Conservation (phyloP, 176 grass and related monocot genomes). For the Metroxylon sagu region DNA sequence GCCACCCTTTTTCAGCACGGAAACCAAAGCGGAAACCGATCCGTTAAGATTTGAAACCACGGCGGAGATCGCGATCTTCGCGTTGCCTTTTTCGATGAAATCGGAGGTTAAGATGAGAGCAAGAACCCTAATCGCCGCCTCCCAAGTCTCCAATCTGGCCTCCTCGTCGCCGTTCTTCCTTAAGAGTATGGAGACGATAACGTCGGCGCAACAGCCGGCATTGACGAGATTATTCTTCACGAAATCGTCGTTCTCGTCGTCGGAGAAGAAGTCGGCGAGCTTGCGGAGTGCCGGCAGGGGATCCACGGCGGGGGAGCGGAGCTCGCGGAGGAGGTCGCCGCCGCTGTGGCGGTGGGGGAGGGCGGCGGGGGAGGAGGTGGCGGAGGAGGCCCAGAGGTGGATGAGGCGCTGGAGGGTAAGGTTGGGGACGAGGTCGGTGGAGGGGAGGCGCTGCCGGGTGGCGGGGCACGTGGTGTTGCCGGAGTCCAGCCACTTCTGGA, state of each 20-base stretch:
- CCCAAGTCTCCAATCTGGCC: background rate
- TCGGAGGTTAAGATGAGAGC: conserved; percentile 38
- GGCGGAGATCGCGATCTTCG: conserved; percentile 30
- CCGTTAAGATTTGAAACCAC: conserved; percentile 30
- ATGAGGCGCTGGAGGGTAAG: conserved; percentile 21
- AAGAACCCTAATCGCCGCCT: conserved; percentile 46
- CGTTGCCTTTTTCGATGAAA: conserved; percentile 46
- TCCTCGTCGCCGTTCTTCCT: conserved; percentile 16
- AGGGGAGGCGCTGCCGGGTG: conserved; percentile 1
- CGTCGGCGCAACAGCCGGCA: conserved; percentile 36
- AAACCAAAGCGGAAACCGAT: conserved; percentile 30
- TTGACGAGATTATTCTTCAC: conserved; percentile 59
- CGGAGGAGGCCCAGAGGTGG: conserved; percentile 4
- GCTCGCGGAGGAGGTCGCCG: conserved; percentile 32
- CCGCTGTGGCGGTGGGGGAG: conserved; percentile 6
- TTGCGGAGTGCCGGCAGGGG: conserved; percentile 25
- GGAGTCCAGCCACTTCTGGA: conserved; percentile 13
- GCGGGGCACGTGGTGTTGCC: conserved; percentile 11
- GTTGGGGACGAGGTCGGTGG: conserved; percentile 20
- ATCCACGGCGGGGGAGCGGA: conserved; percentile 18
- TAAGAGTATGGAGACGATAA: conserved; percentile 37
- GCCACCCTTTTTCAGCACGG: conserved; percentile 33
- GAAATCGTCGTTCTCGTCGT: conserved; percentile 70
- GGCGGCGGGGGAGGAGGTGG: background rate
- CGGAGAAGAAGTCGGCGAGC: conserved; percentile 51